A percentile compares a stretch with the other conserved stretches of the same genome.
These are phyloP conservation scores for Ochromonas danica DNA, from an alignment of 108 stramenopile species.

Conservation along the genomic window DNA sequence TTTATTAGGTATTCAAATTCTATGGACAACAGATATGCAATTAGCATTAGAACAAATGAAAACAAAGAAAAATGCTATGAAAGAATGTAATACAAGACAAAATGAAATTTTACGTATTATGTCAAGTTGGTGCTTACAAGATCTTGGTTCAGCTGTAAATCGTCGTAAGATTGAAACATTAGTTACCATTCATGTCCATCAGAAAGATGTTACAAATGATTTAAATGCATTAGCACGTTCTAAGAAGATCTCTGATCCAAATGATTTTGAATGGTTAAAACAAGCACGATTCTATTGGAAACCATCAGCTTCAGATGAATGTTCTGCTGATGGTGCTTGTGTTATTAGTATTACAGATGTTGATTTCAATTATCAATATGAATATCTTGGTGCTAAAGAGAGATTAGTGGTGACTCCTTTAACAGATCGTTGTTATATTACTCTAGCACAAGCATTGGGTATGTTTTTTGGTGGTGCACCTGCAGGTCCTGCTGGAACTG, in stretches of 20 bases:
- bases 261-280: slow-evolving; percentile 88
- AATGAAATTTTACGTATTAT: slow-evolving; percentile 67
- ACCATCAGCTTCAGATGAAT: slow-evolving; percentile 69
- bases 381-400: slow-evolving; percentile 87
- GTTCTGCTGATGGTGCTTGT: slow-evolving; percentile 68
- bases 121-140: slow-evolving; percentile 82
- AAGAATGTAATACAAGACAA: slow-evolving; percentile 71
- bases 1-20: slow-evolving; percentile 76
- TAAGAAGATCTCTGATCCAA: slow-evolving; percentile 74
- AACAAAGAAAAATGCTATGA: slow-evolving; percentile 74
- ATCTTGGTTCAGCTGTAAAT: slow-evolving; percentile 75
- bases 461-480: slow-evolving; percentile 91
- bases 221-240: slow-evolving; percentile 58
- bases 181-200: slow-evolving; percentile 86
- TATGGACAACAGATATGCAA: slow-evolving; percentile 80
- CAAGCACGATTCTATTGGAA: slow-evolving; percentile 88
- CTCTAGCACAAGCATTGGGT: slow-evolving; percentile 82
- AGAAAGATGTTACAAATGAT: slow-evolving; percentile 77
- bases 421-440: slow-evolving; percentile 87
- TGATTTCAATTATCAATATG: slow-evolving; percentile 85
- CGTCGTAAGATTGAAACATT: slow-evolving; percentile 83
- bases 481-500: slow-evolving; percentile 85
- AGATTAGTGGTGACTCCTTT: slow-evolving; percentile 84
- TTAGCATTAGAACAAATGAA: slow-evolving; percentile 71
- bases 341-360: slow-evolving; percentile 80